These are phyloP conservation scores for Penicillium salamii DNA, from an alignment of 495 filamentous ascomycete species.

Conservation along the genomic window DNA sequence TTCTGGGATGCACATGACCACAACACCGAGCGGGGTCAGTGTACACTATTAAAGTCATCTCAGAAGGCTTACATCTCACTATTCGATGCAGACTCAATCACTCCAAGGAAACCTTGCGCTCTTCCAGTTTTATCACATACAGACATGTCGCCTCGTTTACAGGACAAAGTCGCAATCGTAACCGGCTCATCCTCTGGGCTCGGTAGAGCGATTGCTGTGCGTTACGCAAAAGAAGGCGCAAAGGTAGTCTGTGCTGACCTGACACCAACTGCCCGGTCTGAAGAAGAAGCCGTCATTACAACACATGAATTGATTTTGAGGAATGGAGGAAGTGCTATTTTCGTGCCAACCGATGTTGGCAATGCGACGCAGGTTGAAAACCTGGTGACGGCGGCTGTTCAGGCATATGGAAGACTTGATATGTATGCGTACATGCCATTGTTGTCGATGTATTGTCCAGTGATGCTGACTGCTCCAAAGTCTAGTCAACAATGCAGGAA, in stretches of 20 bases:
- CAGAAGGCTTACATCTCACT: no score
- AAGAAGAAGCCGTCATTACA: conserved; percentile 28
- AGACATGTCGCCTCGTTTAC: no score
- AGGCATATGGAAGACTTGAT: conserved; percentile 45
- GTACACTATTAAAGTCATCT: no score
- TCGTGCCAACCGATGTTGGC: conserved; percentile 47
- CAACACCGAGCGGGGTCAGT: no score
- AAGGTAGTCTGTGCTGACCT: conserved; percentile 50
- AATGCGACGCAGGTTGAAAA: conserved; percentile 33
- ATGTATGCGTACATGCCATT: conserved; percentile 37
- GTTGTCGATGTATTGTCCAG: no score
- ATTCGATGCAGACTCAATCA: no score
- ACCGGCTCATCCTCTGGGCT: conserved; percentile 50
- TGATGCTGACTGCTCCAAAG: no score
- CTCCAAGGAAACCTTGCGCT: no score
- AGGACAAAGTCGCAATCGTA: conserved; percentile 43
- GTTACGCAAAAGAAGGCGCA: conserved; percentile 44
- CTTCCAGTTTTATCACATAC: no score
- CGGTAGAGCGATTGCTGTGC: conserved; percentile 44
- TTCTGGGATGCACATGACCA: no score
- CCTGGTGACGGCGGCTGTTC: conserved; percentile 36
- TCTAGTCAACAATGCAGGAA: conserved; percentile 56
- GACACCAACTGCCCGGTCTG: conserved; percentile 22
- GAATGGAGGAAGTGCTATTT: conserved; percentile 39
- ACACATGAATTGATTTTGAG: conserved; percentile 43